Percentiles rank a stretch among this genome's conserved stretches.
Evolutionary conservation across 2,329 filamentous ascomycete species (phyloP).

Genomic region (Huntiella moniliformis): DNA sequence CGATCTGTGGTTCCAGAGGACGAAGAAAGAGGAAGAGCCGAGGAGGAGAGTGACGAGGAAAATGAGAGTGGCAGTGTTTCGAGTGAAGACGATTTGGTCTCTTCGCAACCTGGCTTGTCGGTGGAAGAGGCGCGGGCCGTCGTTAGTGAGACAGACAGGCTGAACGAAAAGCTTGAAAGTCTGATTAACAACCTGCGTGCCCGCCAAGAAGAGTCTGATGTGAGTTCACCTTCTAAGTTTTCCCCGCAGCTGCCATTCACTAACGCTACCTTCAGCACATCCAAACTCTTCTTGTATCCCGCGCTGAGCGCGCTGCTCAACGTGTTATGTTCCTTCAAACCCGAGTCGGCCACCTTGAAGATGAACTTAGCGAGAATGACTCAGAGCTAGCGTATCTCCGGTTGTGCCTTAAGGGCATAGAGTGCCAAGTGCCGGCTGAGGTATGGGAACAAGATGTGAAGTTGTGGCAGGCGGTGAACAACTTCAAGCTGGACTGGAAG

Average conservation of each 20-base stretch:
- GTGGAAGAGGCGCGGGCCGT: conserved; percentile 15
- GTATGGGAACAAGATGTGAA: conserved; percentile 32
- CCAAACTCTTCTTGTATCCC: conserved; percentile 38
- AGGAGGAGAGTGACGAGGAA: conserved; percentile 1
- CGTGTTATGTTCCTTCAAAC: conserved; percentile 41
- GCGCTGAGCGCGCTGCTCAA: conserved; percentile 37
- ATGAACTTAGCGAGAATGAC: conserved; percentile 36
- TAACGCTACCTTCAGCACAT: conserved; percentile 29
- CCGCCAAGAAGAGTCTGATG: conserved; percentile 41
- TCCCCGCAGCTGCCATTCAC: not conserved
- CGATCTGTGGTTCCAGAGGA: not conserved
- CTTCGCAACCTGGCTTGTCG: conserved; percentile 10
- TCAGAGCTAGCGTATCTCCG: conserved; percentile 42
- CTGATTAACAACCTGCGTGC: conserved; percentile 32
- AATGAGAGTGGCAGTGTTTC: not conserved
- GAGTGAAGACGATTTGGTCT: not conserved
- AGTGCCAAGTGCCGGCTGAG: conserved; percentile 34
- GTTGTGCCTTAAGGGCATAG: conserved; percentile 42
- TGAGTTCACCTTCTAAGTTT: conserved; percentile 13
- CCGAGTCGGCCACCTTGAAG: conserved; percentile 38
- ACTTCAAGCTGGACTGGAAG: conserved; percentile 43
- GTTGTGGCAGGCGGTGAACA: conserved; percentile 37
- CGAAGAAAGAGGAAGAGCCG: conserved; percentile 2
- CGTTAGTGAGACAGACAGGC: conserved; percentile 18
- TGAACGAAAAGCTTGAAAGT: conserved; percentile 31